Conservation (phyloP, 169 alveolate genomes). For the Eimeria sp. region DNA sequence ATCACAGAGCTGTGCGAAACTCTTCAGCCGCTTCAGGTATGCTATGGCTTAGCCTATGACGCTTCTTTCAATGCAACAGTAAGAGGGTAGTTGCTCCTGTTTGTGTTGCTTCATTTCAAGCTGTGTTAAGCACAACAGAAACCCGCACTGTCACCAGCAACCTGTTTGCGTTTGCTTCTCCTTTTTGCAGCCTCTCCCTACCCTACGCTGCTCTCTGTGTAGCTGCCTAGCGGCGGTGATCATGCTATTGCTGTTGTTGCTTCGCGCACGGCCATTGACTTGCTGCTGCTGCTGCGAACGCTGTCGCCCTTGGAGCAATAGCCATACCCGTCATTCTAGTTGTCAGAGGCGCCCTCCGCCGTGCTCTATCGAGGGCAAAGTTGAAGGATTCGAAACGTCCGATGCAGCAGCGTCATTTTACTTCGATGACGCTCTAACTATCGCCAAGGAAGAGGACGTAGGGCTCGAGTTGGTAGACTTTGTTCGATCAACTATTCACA, state of each 20-base stretch:
- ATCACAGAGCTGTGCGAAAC: conserved; percentile 72
- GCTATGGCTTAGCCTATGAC: background rate
- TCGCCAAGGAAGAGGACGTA: conserved; percentile 63
- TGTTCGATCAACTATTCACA: conserved; percentile 64
- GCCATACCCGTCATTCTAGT: conserved; percentile 52
- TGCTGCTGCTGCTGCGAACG: conserved; percentile 79
- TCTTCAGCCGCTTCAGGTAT: conserved; percentile 71
- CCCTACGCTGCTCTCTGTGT: conserved; percentile 65
- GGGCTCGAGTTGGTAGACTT: conserved; percentile 70
- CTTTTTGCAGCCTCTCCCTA: conserved; percentile 68
- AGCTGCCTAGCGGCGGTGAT: conserved; percentile 69
- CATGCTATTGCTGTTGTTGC: conserved; percentile 48
- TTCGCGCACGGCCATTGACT: conserved; percentile 72
- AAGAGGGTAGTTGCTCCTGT: background rate
- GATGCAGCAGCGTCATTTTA: conserved; percentile 68
- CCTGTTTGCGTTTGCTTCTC: background rate
- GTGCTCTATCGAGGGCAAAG: background rate
- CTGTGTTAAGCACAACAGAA: background rate
- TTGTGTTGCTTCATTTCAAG: background rate
- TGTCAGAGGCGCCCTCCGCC: conserved; percentile 67
- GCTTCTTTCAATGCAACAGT: background rate
- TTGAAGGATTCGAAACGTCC: conserved; percentile 25
- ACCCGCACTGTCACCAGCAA: background rate
- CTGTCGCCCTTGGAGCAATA: conserved; percentile 69
- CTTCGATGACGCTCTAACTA: conserved; percentile 62